Base-by-base conservation (phyloP, 106 monocot species). In the Dactylorhiza incarnata region DNA sequence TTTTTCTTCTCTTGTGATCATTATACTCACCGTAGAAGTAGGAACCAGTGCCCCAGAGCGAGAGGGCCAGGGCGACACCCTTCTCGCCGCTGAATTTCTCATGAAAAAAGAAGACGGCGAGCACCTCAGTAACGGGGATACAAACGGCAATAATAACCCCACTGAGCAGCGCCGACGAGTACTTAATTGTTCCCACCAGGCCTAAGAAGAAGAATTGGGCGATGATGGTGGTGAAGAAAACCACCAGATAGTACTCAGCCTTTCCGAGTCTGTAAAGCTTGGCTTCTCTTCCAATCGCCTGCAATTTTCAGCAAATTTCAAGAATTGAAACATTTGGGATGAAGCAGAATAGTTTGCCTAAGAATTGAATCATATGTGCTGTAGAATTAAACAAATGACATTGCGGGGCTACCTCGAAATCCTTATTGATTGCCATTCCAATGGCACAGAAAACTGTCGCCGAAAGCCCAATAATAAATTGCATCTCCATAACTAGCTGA, bases 11-110 rank as follows among this genome's bases (percentile, higher is more conserved):
- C 78, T 12, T 23, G 53, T 9, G n/a, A 3, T 78, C 50, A 23
- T 72, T 80, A 45, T 74, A 69, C 78, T 90, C 87, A 1, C 87
- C 90, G 15, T 90, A 90, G 70, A 83, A 83, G 16, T 90, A 90
- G 0, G 83, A 90, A 25, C 56, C 76, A 6, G 85, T 84, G 10
- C 90, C 90, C 87, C 90, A 90, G 0, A 90, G 55, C 0, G 87
- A 85, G 48, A 90, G 85, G 0, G 54, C 83, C 15, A 90, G 84
- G 9, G 90, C 82, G 5, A 90, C 71, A 14, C 90, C 90, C 68
- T 90, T 90, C 24, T 62, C 84, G 5, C 82, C 61, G 17, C 44
- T 80, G 70, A 90, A 90, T 0, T 65, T 17, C 74, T 90, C 90
- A 13, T 82, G 63, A 74, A 85, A 85, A 78, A 87, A 81, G 29